phyloP scores from a whole-genome alignment of 768 basidiomycete genomes.

The Xerocomellus intermedius region DNA sequence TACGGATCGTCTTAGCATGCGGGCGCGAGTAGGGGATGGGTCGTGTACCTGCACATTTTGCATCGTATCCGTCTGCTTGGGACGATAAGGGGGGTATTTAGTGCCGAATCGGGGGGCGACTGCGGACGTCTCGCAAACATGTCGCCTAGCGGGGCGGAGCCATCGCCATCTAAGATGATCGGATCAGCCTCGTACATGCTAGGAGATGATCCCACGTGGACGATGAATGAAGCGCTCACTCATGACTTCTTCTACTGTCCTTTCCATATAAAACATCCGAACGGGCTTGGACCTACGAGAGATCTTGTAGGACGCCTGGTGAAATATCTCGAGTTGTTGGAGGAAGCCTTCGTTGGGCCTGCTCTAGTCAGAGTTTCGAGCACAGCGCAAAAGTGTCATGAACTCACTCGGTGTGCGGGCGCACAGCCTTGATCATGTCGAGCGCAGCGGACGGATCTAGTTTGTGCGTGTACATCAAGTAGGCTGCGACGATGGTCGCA shows the following conservation, averaged over 20 bases:
- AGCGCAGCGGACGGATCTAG: conserved; percentile 61
- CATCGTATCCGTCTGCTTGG: conserved; percentile 75
- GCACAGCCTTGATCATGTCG: conserved; percentile 59
- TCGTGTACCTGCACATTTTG: conserved; percentile 79
- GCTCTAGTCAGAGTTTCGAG: background rate
- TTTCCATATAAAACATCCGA: conserved; percentile 81
- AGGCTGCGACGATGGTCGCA: conserved; percentile 82
- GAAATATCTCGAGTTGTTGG: conserved; percentile 76
- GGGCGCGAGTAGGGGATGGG: background rate
- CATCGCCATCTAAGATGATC: conserved; percentile 63
- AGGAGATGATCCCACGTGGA: background rate
- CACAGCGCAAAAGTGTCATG: background rate
- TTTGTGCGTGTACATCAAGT: conserved; percentile 75
- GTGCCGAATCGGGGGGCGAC: conserved; percentile 59
- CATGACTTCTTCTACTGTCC: conserved; percentile 71
- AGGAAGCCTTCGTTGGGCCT: conserved; percentile 90
- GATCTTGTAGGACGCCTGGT: conserved; percentile 68
- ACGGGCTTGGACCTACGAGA: conserved; percentile 65
- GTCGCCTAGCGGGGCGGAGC: conserved; percentile 56
- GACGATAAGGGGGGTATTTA: conserved; percentile 54
- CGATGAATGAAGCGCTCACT: conserved; percentile 47
- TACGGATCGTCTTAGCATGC: background rate
- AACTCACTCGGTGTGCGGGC: conserved; percentile 74
- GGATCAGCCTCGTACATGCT: background rate
- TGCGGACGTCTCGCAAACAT: conserved; percentile 78